These are phyloP conservation scores for Capsella rubella DNA, from an alignment of 441 rosid species.

Conservation along the genomic window DNA sequence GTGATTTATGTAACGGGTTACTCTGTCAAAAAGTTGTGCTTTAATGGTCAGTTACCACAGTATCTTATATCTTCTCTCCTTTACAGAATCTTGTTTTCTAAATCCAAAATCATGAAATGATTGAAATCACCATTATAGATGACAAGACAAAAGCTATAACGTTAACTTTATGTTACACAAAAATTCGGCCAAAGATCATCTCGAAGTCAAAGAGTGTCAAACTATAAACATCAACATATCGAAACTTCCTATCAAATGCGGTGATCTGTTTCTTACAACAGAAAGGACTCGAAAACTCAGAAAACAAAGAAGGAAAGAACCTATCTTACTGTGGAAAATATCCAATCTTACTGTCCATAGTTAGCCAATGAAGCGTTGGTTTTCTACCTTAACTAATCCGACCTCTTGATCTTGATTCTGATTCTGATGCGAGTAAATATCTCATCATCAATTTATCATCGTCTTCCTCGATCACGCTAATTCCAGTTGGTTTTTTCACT, in stretches of 20 bases:
- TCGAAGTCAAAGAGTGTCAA: not conserved
- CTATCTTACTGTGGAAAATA: not conserved
- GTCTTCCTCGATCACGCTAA: slow-evolving; percentile 60
- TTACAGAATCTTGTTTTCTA: not conserved
- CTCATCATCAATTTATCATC: slow-evolving; percentile 51
- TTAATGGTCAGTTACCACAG: slow-evolving; percentile 6
- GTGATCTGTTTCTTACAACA: not conserved
- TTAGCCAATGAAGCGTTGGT: slow-evolving; percentile 19
- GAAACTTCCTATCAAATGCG: not conserved
- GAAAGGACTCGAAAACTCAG: not conserved
- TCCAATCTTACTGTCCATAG: slow-evolving; percentile 8
- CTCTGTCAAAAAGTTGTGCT: slow-evolving; percentile 22
- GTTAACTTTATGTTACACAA: slow-evolving; percentile 1
- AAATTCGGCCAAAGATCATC: slow-evolving; percentile 2
- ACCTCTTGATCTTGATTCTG: slow-evolving; percentile 39
- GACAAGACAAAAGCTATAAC: slow-evolving; percentile 7
- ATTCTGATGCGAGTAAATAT: slow-evolving; percentile 47
- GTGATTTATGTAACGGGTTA: slow-evolving; percentile 23
- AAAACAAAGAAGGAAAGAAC: not conserved
- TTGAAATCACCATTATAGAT: not conserved
- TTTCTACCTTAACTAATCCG: slow-evolving; percentile 25
- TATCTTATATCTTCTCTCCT: not conserved
- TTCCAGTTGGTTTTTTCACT: slow-evolving; percentile 56
- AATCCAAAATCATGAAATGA: not conserved
- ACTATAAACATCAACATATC: not conserved